Percentiles rank a stretch among this genome's conserved stretches.
Evolutionary conservation across 768 basidiomycete genomes (phyloP).

Genomic region (Dacryopinax primogenitus): DNA sequence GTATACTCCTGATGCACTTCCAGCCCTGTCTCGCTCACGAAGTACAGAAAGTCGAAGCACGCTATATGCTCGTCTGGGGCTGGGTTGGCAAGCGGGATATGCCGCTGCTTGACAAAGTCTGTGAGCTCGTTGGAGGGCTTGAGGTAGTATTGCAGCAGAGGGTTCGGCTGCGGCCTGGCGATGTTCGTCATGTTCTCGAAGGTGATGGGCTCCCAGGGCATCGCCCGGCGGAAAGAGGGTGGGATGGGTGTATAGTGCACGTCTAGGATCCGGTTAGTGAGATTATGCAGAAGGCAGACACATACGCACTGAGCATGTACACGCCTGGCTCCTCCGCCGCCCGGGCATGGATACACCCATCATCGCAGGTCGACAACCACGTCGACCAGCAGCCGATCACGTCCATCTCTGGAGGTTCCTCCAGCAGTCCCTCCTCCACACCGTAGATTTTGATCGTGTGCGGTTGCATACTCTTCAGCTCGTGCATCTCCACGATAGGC

Average conservation of each 20-base stretch:
- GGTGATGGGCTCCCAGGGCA: constrained; percentile 11
- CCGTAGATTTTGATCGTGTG: constrained; percentile 14
- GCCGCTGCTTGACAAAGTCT: constrained; percentile 6
- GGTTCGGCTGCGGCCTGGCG: constrained; percentile 15
- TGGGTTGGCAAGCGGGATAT: constrained; percentile 3
- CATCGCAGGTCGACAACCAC: constrained; percentile 16
- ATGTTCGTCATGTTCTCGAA: constrained; percentile 13
- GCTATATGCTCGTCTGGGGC: constrained; percentile 16
- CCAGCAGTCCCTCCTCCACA: constrained; percentile 11
- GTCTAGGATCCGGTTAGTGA: constrained; percentile 1
- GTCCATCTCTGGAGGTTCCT: constrained; percentile 12
- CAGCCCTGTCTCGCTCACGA: constrained; percentile 13
- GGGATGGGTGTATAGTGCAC: constrained; percentile 14
- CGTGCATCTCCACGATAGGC: constrained; percentile 17
- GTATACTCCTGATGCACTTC: constrained; percentile 17
- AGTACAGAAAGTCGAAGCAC: constrained; percentile 18
- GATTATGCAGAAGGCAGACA: neutral
- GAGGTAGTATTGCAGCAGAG: constrained; percentile 13
- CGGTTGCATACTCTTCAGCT: constrained; percentile 16
- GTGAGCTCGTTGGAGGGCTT: constrained; percentile 9
- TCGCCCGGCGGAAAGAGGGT: constrained; percentile 13
- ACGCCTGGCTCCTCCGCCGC: constrained; percentile 13
- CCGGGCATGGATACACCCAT: constrained; percentile 8
- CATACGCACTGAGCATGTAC: constrained; percentile 15
- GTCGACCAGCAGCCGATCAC: constrained; percentile 16